phyloP scores from a whole-genome alignment of 768 basidiomycete species.

The Coprinopsis marcescibilis region DNA sequence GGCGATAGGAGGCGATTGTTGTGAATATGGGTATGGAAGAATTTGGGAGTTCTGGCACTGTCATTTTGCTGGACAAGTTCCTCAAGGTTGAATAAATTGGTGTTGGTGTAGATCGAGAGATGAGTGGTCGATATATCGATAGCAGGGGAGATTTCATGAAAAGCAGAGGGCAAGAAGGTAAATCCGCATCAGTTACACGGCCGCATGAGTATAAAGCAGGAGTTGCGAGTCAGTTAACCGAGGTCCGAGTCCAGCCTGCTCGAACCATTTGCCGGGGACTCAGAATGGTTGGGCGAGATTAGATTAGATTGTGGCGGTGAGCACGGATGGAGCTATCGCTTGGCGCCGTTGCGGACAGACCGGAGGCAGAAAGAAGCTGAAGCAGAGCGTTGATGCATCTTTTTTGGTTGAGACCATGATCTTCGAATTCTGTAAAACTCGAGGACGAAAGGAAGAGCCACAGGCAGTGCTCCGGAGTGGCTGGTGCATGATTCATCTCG shows the following conservation, averaged over 20 bases:
- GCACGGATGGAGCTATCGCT: too few relatives aligned
- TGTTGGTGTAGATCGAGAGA: background rate
- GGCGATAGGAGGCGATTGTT: conserved; percentile 54
- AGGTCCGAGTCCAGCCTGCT: background rate
- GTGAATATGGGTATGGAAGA: conserved; percentile 46
- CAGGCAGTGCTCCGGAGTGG: too few relatives aligned
- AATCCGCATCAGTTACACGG: too few relatives aligned
- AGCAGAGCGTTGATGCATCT: too few relatives aligned
- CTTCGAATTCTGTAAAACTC: too few relatives aligned
- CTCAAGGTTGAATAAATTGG: background rate
- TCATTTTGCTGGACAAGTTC: background rate
- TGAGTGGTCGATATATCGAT: background rate
- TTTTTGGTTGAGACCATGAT: too few relatives aligned
- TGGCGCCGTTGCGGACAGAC: too few relatives aligned
- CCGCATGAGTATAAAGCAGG: background rate
- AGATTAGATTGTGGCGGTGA: background rate
- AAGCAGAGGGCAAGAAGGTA: background rate
- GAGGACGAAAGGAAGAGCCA: too few relatives aligned
- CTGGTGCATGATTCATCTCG: too few relatives aligned
- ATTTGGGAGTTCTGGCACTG: conserved; percentile 21
- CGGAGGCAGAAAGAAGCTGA: too few relatives aligned
- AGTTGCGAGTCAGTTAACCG: too few relatives aligned
- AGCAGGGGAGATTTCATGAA: background rate
- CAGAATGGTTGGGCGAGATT: conserved; percentile 3
- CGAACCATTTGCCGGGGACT: too few relatives aligned